These are phyloP conservation scores for Cladorrhinum sp. DNA, from an alignment of 2,329 filamentous ascomycete genomes.

Conservation along the genomic window DNA sequence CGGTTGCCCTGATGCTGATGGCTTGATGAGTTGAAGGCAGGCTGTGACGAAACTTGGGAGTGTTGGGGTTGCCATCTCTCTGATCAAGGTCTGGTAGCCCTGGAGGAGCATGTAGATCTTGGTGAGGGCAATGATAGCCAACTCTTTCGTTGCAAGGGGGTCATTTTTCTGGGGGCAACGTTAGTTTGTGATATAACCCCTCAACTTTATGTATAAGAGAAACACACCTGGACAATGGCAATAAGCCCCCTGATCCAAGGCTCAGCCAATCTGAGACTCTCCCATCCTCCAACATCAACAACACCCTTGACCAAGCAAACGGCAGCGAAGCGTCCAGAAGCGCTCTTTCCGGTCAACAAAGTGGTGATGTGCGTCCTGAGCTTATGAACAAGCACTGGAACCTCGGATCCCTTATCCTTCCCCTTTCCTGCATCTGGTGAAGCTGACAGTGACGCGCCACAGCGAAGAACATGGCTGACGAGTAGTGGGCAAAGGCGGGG, in stretches of 20 bases:
- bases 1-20: conserved; percentile 38
- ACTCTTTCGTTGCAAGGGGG: conserved; percentile 68
- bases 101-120: conserved; percentile 82
- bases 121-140: conserved; percentile 73
- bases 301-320: conserved; percentile 75
- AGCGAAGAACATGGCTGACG: conserved; percentile 56
- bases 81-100: conserved; percentile 74
- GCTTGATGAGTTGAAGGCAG: conserved; percentile 64
- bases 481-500: conserved; percentile 71
- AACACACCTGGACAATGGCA: conserved; percentile 67
- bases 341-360: conserved; percentile 71
- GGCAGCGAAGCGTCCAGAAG: conserved; percentile 73
- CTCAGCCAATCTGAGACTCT: conserved; percentile 68
- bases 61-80: conserved; percentile 84
- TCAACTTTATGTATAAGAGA: no score
- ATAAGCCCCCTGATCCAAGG: conserved; percentile 77
- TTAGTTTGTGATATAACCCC: no score
- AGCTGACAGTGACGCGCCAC: conserved; percentile 59
- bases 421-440: conserved; percentile 53
- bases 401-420: conserved; percentile 62
- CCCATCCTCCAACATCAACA: conserved; percentile 81
- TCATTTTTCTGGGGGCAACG: conserved; percentile 88
- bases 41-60: conserved; percentile 71
- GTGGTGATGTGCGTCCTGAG: conserved; percentile 75
- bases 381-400: conserved; percentile 71